Evolutionary conservation across 1,284 basidiomycete species (phyloP), one percentile per base, ranked within the genome.

Genomic region (Cutaneotrichosporon cyanovorans): DNA sequence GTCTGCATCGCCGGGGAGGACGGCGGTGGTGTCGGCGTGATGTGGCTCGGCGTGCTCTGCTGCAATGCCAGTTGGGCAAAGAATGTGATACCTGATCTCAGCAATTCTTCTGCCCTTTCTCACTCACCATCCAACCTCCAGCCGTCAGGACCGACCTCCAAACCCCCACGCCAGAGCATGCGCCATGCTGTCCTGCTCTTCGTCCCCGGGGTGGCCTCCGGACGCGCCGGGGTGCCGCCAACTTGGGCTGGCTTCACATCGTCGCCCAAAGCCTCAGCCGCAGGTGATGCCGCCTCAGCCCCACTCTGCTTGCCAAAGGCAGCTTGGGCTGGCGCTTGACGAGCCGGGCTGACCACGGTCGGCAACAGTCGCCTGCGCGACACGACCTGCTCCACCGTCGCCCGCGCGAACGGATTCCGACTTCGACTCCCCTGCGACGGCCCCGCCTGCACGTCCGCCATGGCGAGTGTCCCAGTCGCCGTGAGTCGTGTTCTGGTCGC

Each of bases 121-220:
- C 30, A 25, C 63, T 46, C 40, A 65, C 70, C 70, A 36, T 71
- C 69, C 10, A 72, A 50, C 15, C 62, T 51, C 58, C 62, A 72
- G 5, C 70, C 68, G 18, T 69, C 66, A 6, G 45, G 46, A 0
- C 70, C 70, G 18, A 72, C 59, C 48, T 71, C 66, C 7, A 72
- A 51, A 6, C 68, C 70, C 7, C 70, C 70, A 28, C 69, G 56
- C 68, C 68, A 72, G 14, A 72, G 56, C 40, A 72, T 42, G 34
- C 70, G 58, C 69, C 69, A 72, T 25, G 45, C 37, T 23, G 23
- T 22, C 33, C 25, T 36, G 11, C 30, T 23, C 34, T 2, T 33
- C 10, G 16, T 30, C 21, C 23, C n/a, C 4, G 45, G 34, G 6
- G 34, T 36, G 16, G 33, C 8, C 15, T 19, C 12, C 16, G 22